These are phyloP conservation scores for Haplosporangium sp. DNA, from an alignment of 371 early-diverging fungal species.

Conservation along the genomic window DNA sequence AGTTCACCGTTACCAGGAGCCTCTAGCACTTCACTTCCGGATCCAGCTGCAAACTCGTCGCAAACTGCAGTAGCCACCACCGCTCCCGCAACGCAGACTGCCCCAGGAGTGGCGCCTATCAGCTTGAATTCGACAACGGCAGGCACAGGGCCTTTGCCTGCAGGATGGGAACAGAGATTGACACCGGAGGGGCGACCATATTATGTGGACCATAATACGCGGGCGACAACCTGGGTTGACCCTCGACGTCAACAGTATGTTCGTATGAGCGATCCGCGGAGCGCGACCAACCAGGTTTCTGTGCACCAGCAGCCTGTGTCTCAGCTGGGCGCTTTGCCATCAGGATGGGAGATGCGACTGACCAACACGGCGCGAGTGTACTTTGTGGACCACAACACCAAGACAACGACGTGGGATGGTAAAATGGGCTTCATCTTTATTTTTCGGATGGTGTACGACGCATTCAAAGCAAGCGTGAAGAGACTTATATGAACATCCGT, in stretches of 20 bases:
- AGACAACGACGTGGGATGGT: conserved; percentile 95
- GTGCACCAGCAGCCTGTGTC: conserved; percentile 75
- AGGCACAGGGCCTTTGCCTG: conserved; percentile 86
- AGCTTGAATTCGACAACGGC: conserved; percentile 66
- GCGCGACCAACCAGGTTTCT: conserved; percentile 66
- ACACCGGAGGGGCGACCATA: conserved; percentile 93
- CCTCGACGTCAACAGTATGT: conserved; percentile 76
- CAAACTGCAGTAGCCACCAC: conserved; percentile 36
- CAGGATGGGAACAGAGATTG: conserved; percentile 91
- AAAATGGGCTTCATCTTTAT: neutral
- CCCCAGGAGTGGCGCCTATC: conserved; percentile 56
- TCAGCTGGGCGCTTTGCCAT: conserved; percentile 89
- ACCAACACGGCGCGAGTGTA: conserved; percentile 90
- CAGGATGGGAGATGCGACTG: conserved; percentile 97
- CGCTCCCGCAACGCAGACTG: conserved; percentile 30
- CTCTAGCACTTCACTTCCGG: conserved; percentile 29
- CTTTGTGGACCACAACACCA: conserved; percentile 93
- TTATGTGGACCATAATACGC: conserved; percentile 96
- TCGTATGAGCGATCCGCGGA: conserved; percentile 35
- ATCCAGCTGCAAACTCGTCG: conserved; percentile 38
- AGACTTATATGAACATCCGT: too few species aligned
- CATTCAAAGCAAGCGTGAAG: neutral
- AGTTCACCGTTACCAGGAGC: conserved; percentile 31
- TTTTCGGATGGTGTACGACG: neutral
- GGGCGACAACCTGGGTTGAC: conserved; percentile 96